Base-by-base conservation (phyloP, 2,329 filamentous ascomycete species). In the Neonectria neomacrospora region DNA sequence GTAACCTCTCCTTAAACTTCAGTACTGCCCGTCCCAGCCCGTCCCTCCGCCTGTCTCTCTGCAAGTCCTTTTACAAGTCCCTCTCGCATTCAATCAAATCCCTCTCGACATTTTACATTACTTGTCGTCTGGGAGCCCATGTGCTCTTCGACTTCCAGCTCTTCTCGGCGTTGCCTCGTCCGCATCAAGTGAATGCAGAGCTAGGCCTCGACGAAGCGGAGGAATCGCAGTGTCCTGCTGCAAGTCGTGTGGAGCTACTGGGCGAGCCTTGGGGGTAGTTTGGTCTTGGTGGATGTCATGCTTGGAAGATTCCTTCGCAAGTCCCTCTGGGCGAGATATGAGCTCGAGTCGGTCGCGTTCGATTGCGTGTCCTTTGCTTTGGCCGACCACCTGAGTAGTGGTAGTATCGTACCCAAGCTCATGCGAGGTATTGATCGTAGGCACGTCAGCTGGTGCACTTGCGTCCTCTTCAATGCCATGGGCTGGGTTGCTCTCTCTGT, bases 111-210 rank as follows among this genome's bases (percentile, higher is more conserved):
- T 32, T 30, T 52, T 11, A 20, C 28, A 47, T 66, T 55, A 62
- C 14, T 58, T 64, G 14, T 68, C 68, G 5, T 72, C 63, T 37
- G 61, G 42, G 50, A 72, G 63, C 34, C 64, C 57, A 58, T 69
- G 70, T 50, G 64, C 58, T 22, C 51, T 61, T 23, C 14, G 54
- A 16, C n/a, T 39, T 28, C 32, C 37, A 12, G 53, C 32, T 39
- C 57, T 63, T 9, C 32, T 65, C 22, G 39, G 23, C 26, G 48
- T 59, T 42, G 61, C 34, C 20, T 62, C 58, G 20, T 72, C 70
- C 16, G 22, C 51, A 18, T 66, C 70, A 11, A 72, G 65, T 22
- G 23, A 50, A 30, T 72, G 70, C 3, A 64, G 54, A 5, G 22
- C 59, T 26, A 48, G 52, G 26, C 59, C 41, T 45, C 23, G 47